Base-by-base conservation (phyloP, 179 eudicot species). In the Patellifolia procumbens region DNA sequence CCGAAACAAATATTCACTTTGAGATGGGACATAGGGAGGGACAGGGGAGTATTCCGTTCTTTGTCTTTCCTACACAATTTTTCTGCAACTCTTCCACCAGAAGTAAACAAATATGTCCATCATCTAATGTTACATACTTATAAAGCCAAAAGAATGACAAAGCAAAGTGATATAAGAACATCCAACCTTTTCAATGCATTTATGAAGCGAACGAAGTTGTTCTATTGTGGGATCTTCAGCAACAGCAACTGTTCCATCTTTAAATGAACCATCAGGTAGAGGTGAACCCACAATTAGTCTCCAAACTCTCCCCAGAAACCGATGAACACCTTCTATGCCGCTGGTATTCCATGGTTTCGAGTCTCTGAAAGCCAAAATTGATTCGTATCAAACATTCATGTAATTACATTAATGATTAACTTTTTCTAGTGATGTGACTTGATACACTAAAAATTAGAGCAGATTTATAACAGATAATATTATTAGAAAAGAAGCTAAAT, bases 291-390 rank as follows among this genome's bases (percentile, higher is more conserved):
- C 95, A 81, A 91, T 77, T 70, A 95, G 87, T 67, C 99, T 93
- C 99, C 99, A 95, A 48, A 86, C 90, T 84, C 97, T 90, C 65
- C 86, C 91, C 70, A 95, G 76, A 86, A 95, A 95, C 45, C 99
- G 97, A 85, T 93, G 87, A 46, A 95, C 97, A 58, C 99, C 99
- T 86, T 95, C 99, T 62, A 95, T 95, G 53, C 97, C 98, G 80
- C 96, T 90, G 20, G 98, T 91, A 86, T 87, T 89, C 99, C 99
- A 95, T 72, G 90, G 86, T 87, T 95, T 95, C 35, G 87, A 86
- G 79, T 93, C 99, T 79, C 99, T 95, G 59, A 37, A 80, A 84
- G 51, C 77, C 75, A 72, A 46, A 52, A 78, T 9, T 29, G 56
- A 13, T 76, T 51, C 17, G 24, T 11, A 73, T 13, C n/a, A 58